Evolutionary conservation across 2,329 filamentous ascomycete genomes (phyloP), one percentile per base, ranked within the genome.

Genomic region (Fusarium sp.): DNA sequence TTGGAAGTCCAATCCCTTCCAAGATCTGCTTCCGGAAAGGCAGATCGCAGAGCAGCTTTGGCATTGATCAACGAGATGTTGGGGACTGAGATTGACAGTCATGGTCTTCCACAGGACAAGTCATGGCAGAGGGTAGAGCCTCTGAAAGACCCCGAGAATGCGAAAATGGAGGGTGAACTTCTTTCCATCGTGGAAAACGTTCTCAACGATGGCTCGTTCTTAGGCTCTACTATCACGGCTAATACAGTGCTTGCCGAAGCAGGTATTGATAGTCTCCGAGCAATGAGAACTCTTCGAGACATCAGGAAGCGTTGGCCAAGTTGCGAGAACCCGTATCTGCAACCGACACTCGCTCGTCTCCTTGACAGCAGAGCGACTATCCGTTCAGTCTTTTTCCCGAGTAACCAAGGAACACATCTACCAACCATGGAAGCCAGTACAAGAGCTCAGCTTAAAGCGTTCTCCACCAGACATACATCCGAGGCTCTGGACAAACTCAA

Each of bases 231-330:
- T 1, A 9, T 47, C 6, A 58, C 50, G 2, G 15, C 50, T 1
- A 40, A 13, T 2, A 58, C 57, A 2, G 13, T 11, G 1, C 50
- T 66, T 2, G n/a, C 8, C 0, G 37, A 67, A 9, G 33, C 41
- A 35, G 63, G 63, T 0, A 51, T 66, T 1, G 63, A 66, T 15
- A 66, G 63, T 29, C 57, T 66, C 7, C 46, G 41, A 9, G 63
- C 57, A 11, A 66, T 66, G 63, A 61, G 57, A 3, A 17, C 63
- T 1, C 15, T 66, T 20, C 29, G 63, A n/a, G 57, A 67, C 5
- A 41, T 66, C 6, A 42, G 62, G 14, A 35, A 42, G 25, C 25
- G 42, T 2, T 62, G 56, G 62, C 11, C 56, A 18, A 29, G 3
- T 1, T 36, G 31, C 1, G 9, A 11, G 9, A 11, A 5, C 10